Percentiles rank a stretch among this genome's conserved stretches.
These are phyloP conservation scores for Fragaria ananassa DNA, from an alignment of 306 rosid genomes.

Conservation along the genomic window DNA sequence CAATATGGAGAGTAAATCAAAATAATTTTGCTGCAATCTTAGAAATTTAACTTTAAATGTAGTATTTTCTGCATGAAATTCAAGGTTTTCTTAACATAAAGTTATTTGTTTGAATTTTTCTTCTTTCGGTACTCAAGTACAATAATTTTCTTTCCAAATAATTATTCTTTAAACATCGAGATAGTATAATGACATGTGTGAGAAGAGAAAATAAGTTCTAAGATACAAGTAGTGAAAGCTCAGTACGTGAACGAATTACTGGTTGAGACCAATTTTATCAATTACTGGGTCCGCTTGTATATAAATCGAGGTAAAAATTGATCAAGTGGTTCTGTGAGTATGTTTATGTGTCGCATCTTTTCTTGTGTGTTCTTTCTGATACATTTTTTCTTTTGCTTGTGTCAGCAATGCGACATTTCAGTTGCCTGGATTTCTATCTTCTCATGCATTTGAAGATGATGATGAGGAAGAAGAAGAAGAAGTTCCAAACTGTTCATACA, in stretches of 20 bases:
- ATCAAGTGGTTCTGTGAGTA: neutral
- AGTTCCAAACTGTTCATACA: conserved; percentile 45
- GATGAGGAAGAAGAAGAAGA: conserved; percentile 72
- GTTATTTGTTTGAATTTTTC: neutral
- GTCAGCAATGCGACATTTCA: conserved; percentile 97
- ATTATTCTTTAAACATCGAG: neutral
- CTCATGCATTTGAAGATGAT: conserved; percentile 78
- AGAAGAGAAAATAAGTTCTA: neutral
- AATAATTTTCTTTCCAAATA: neutral
- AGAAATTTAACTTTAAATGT: neutral
- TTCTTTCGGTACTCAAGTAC: neutral
- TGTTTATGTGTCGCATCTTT: neutral
- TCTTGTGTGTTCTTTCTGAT: conserved; percentile 18
- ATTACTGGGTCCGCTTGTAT: neutral
- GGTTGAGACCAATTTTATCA: neutral
- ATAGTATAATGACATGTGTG: neutral
- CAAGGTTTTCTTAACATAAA: neutral
- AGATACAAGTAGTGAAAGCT: neutral
- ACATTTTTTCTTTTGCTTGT: conserved; percentile 17
- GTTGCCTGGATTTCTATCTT: conserved; percentile 80
- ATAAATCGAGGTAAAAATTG: neutral
- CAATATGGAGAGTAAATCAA: neutral
- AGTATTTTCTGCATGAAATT: neutral
- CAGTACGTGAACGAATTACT: neutral
- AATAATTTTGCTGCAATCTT: neutral